These are phyloP conservation scores for Chrysanthemum lavandulifolium DNA, from an alignment of 129 eudicot genomes.

Conservation along the genomic window DNA sequence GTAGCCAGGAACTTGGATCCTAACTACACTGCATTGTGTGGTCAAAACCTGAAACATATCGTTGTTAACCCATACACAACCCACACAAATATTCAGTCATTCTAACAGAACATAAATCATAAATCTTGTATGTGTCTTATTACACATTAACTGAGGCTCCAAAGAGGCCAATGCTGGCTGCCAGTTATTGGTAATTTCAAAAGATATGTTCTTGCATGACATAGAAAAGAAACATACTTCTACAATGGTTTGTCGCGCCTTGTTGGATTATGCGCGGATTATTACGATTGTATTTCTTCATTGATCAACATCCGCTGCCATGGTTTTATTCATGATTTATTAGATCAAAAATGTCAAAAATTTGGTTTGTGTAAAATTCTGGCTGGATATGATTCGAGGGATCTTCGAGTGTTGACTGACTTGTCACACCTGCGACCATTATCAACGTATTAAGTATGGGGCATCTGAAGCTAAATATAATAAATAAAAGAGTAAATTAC, in stretches of 20 bases:
- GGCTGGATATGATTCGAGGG: conserved; percentile 70
- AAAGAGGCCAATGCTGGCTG: conserved; percentile 11
- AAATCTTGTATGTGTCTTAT: background rate
- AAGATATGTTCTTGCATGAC: background rate
- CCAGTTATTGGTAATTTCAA: conserved; percentile 1
- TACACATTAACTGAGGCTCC: conserved; percentile 1
- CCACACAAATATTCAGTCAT: background rate
- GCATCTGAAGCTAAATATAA: background rate
- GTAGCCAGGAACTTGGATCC: background rate
- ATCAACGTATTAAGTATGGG: conserved; percentile 10
- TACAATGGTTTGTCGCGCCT: background rate
- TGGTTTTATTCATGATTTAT: conserved; percentile 27
- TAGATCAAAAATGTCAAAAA: conserved; percentile 53
- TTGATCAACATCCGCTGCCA: background rate
- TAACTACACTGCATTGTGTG: background rate
- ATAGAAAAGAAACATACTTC: conserved; percentile 12
- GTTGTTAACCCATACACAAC: background rate
- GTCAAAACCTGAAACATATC: background rate
- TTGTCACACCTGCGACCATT: conserved; percentile 74
- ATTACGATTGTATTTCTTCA: conserved; percentile 14
- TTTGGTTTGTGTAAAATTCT: conserved; percentile 55
- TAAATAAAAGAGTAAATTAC: background rate
- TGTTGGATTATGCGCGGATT: background rate
- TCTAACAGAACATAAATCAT: background rate
- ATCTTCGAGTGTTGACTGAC: conserved; percentile 45